Evolutionary conservation across 2,329 filamentous ascomycete species (phyloP), one percentile per base, ranked within the genome.

Genomic region (Knufia petricola): DNA sequence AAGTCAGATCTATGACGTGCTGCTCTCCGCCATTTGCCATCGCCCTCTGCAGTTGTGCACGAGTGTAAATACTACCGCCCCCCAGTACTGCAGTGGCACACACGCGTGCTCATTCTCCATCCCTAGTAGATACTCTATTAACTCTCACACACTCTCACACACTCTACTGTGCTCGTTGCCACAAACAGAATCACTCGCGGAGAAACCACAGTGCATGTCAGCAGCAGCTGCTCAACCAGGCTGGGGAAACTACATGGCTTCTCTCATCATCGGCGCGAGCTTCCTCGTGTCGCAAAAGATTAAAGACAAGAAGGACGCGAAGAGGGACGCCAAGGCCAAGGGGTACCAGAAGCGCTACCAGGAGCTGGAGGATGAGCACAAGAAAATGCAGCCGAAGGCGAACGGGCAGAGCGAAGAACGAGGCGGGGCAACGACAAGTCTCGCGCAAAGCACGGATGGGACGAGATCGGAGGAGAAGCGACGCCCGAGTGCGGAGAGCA

Each of bases 261-360:
- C 64, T 20, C 66, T 65, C 58, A 60, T 73, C 37, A 63, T 54
- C 32, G 50, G 31, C n/a, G 46, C 46, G n/a, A 42, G 26, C 12
- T 13, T 49, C 7, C 31, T 48, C 17, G 23, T 52, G 21, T 24
- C 32, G 32, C 17, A 47, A 12, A 46, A 48, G 40, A 34, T 54
- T 21, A 43, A 54, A 17, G 43, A 48, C n/a, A 48, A 45, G 23
- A 50, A 50, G 31, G 37, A 52, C 15, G 34, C 28, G 12, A 50
- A 52, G 50, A 32, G 36, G 24, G 52, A 54, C 38, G 49, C 42
- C 30, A 52, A 52, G 40, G 37, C 31, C 10, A 32, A 37, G 9
- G 48, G 37, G 3, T 50, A 52, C 30, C 48, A 50, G 38, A 34
- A 36, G 28, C 42, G 52, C 26, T 49, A 50, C 43, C 20, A 47